Evolutionary conservation across 1,284 basidiomycete genomes (phyloP), one percentile per base, ranked within the genome.

Genomic region (Malassezia restricta): DNA sequence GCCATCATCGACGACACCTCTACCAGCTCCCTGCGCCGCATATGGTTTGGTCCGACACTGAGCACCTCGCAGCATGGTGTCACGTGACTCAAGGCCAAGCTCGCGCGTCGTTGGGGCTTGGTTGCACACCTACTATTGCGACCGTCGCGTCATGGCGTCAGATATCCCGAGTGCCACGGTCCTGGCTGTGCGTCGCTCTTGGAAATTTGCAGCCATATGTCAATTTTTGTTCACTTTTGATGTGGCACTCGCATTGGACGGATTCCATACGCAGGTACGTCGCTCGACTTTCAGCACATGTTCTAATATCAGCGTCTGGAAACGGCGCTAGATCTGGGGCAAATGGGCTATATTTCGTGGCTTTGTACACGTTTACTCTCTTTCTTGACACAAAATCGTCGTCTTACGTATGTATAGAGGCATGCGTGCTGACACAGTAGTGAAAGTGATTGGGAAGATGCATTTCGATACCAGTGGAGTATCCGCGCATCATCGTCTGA

Each of bases 171-270:
- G 43, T 12, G 49, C 8, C 7, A 47, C 27, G 4, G 43, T 52
- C 29, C 20, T 15, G 14, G 43, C 43, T 7, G 59, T 73, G 28
- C 59, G 68, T 27, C 56, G 55, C 15, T 63, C 57, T 47, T 71
- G 66, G 68, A 64, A 66, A 57, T 73, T 69, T 53, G 70, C 70
- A 6, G 68, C 68, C 9, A 53, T 70, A 24, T 71, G 70, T 41
- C 70, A 73, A 35, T 73, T 73, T 43, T 57, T 73, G 29, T 61
- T 68, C 40, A 68, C 68, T 7, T 73, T 73, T 46, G 65, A 69
- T 47, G 68, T 71, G 41, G 66, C 66, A n/a, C 65, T 73, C 35
- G 62, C 63, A 35, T 58, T 71, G 49, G 63, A 61, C 38, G 66
- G 64, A 33, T 68, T 68, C 50, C 59, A 69, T 47, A 66, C 69